Evolutionary conservation across 176 grass and related monocot species (phyloP), one percentile per base, ranked within the genome.

Genomic region (Oryza nivara): DNA sequence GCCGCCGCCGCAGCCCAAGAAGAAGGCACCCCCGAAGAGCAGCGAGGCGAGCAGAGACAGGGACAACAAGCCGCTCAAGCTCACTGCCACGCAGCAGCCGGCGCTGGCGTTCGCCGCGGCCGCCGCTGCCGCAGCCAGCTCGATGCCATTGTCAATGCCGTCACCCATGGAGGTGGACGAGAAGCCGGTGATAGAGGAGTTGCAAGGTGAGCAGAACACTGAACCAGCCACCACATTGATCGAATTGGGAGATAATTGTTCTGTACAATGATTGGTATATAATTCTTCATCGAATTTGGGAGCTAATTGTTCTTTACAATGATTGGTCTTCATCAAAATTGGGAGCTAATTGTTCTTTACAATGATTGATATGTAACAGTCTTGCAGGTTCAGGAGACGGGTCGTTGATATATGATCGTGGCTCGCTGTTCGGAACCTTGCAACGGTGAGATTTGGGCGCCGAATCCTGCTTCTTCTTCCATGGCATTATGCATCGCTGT

Each of bases 51-150:
- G 69, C 25, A 81, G 67, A 43, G 88, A 90, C 68, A 90, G 80
- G 48, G 90, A 88, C 30, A 92, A 85, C 30, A 92, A 82, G 78
- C 49, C 85, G 77, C 86, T 81, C 38, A 92, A 88, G 49, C 66
- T 92, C 86, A 85, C 78, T 15, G 78, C 77, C 22, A 74, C 63
- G 38, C 82, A 88, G 82, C 77, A 78, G 74, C 86, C 90, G 0
- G 68, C 90, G 2, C 40, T 88, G 22, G 88, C 88, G 3, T 86
- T 82, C 13, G 90, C 86, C 0, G 86, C 88, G 0, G 88, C 83
- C 0, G 88, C 88, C 0, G 88, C 88, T 0, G 88, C 88, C 0
- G 89, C 89, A 0, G 84, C 80, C 11, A 79, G 46, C 63, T 79
- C 88, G 6, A 78, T 74, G 83, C 78, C 88, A 17, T 16, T 83